These are phyloP conservation scores for Pseudogymnoascus sp. DNA, from an alignment of 2,329 filamentous ascomycete species.

Conservation along the genomic window DNA sequence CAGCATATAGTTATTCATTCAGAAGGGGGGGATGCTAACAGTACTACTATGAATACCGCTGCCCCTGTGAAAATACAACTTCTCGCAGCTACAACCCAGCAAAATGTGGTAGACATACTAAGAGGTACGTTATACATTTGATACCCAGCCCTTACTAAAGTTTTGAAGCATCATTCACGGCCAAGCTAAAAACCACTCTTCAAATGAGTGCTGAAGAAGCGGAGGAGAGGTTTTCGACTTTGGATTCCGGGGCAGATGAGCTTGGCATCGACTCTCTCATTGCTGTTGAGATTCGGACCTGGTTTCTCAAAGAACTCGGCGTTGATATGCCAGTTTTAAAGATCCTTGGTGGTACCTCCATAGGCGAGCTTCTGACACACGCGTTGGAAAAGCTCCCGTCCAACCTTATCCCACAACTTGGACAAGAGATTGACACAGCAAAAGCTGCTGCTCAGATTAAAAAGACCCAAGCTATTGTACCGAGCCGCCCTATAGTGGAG, in stretches of 20 bases:
- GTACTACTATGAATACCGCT: conserved; percentile 1
- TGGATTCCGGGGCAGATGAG: conserved; percentile 23
- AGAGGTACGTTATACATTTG: background rate
- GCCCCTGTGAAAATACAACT: background rate
- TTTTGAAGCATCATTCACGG: conserved; percentile 5
- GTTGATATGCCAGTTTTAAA: conserved; percentile 41
- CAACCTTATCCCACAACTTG: background rate
- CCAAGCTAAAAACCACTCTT: conserved; percentile 10
- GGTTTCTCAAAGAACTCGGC: conserved; percentile 41
- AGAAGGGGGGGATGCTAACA: background rate
- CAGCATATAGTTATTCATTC: conserved; percentile 1
- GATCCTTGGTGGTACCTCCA: conserved; percentile 32
- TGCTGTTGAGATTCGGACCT: conserved; percentile 31
- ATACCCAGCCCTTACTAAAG: background rate
- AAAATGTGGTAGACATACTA: background rate
- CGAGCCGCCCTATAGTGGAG: background rate
- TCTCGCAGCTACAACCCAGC: background rate
- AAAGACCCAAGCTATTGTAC: background rate
- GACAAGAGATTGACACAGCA: background rate
- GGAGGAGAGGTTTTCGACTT: background rate
- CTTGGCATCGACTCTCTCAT: conserved; percentile 29
- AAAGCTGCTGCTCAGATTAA: background rate
- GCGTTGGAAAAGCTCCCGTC: background rate
- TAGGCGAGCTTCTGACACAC: conserved; percentile 13
- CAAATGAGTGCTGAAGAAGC: background rate